Conservation (phyloP, 805 yeast genomes). For the Schwanniomyces vanrijiae region DNA sequence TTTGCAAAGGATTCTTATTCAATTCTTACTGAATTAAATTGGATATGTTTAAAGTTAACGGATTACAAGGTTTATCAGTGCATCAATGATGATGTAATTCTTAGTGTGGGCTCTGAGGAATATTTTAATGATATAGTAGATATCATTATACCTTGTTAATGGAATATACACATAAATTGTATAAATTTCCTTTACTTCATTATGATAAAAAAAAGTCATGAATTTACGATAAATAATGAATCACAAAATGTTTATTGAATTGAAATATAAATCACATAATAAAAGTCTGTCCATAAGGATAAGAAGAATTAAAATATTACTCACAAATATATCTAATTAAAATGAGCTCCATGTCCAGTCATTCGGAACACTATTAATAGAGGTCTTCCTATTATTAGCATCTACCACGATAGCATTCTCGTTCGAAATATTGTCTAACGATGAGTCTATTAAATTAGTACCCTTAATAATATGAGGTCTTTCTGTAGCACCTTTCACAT, state of each 20-base stretch:
- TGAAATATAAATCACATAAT: not conserved
- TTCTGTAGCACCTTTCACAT: conserved; percentile 9
- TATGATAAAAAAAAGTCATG: not conserved
- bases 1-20: conserved; percentile 1
- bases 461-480: not conserved
- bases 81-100: not conserved
- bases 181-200: not conserved
- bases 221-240: not conserved
- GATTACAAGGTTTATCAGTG: conserved; percentile 2
- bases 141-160: not conserved
- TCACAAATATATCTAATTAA: conserved; percentile 12
- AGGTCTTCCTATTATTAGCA: conserved; percentile 6
- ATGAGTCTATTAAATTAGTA: not conserved
- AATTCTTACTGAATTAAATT: conserved; percentile 1
- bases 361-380: conserved; percentile 23
- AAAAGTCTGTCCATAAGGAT: not conserved
- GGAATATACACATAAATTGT: not conserved
- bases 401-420: conserved; percentile 4
- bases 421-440: not conserved
- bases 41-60: conserved; percentile 2
- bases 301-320: conserved; percentile 1
- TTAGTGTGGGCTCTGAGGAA: conserved; percentile 1
- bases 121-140: not conserved
- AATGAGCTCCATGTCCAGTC: conserved; percentile 60
- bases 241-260: not conserved